Evolutionary conservation across 257 asterid species (phyloP), one percentile per base, ranked within the genome.

Genomic region (Ilex aquifolium): DNA sequence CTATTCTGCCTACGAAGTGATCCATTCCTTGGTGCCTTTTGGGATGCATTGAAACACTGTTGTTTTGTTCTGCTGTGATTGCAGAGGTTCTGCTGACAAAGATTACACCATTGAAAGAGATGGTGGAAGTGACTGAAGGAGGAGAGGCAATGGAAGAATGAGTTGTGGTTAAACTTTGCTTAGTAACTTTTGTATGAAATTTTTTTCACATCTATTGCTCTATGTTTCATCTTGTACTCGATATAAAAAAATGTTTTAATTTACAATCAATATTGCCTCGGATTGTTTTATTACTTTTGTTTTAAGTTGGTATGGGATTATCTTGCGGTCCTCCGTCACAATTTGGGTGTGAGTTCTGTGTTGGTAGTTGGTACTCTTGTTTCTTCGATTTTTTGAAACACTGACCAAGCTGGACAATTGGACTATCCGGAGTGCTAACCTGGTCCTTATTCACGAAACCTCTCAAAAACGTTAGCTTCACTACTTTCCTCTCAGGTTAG

Each of bases 121-220:
- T 67, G 72, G 95, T 85, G 32, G 83, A 79, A 64, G 91, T 93
- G 57, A 72, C 81, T 56, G 99, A 88, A 77, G 91, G 78, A 12
- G 96, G 95, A 72, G 97, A 89, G 42, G 91, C 78, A 31, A 92
- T 89, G 97, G 97, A 92, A 76, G 96, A 86, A 55, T 84, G 76
- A 86, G 67, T 17, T 53, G 31, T 21, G 6, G 11, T 7, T 53
- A 14, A 46, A 46, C 52, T 14, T 7, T 46, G 52, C 42, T 36
- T 36, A 36, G 52, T 10, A 11, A 10, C 52, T 46, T 46, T 46
- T 2, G 13, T 14, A 46, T 2, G 13, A 46, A 10, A 2, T 5
- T 11, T 14, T 46, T 14, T 6, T 10, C 3, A 46, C 52, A 46
- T 10, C 52, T 10, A 46, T 46, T 36, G 42, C 42, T 36, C 8